Conservation (phyloP, 495 filamentous ascomycete species). For the Neurospora tetrasperma region DNA sequence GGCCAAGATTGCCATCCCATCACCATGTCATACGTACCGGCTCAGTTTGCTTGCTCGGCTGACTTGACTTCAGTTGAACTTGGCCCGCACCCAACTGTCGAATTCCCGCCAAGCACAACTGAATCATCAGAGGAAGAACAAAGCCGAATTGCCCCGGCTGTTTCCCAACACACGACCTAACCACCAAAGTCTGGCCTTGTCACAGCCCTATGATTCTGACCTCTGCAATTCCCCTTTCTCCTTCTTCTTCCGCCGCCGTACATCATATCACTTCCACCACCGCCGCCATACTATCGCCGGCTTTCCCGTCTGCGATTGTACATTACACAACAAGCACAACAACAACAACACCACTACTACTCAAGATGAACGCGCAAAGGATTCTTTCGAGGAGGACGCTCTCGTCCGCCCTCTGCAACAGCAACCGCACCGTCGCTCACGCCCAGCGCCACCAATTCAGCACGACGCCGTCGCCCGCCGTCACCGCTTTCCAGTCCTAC, state of each 20-base stretch:
- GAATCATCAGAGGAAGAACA: background rate
- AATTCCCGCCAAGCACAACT: background rate
- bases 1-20: slow-evolving; percentile 14
- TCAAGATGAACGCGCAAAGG: slow-evolving; percentile 19
- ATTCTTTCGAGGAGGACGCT: slow-evolving; percentile 13
- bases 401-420: slow-evolving; percentile 21
- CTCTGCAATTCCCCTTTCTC: background rate
- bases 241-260: background rate
- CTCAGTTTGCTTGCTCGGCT: slow-evolving; percentile 8
- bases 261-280: background rate
- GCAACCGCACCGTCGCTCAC: slow-evolving; percentile 6
- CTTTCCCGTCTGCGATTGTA: background rate
- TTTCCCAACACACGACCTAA: background rate
- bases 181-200: background rate
- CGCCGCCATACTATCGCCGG: background rate
- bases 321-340: background rate
- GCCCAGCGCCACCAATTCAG: slow-evolving; percentile 55
- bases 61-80: slow-evolving; percentile 1
- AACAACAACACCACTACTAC: background rate
- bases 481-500: slow-evolving; percentile 65
- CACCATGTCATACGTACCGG: slow-evolving; percentile 24
- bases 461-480: slow-evolving; percentile 41
- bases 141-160: background rate
- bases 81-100: background rate
- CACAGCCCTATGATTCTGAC: background rate